Evolutionary conservation across 2,329 filamentous ascomycete species (phyloP), one percentile per base, ranked within the genome.

Genomic region (Hypoxylon sp.): DNA sequence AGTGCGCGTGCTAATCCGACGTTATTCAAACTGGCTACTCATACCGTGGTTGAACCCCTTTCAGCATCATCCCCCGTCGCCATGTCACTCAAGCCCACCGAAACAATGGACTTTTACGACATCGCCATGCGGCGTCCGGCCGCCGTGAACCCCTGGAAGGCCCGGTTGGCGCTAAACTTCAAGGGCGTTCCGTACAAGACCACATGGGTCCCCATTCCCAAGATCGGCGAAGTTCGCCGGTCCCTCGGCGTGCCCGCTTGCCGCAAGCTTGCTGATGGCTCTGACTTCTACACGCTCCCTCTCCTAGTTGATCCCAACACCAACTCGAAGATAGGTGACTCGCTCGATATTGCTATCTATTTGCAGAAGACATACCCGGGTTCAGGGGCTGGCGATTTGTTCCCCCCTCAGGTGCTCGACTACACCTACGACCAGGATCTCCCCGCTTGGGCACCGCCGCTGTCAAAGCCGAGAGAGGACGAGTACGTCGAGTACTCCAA

Each of bases 261-360:
- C 8, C 87, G 89, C 73, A 86, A 85, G 61, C 84, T 86, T 60
- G 82, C 81, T 66, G 85, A 90, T 71, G 88, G 88, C 51, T 80
- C 77, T 27, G 85, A 88, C 73, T 91, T 83, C 79, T 83, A 82
- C 76, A 91, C 89, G 1, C 82, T 91, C 0, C 89, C 89, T 1
- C 81, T 90, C 46, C 74, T 91, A 20, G 72, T 79, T 0, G 86
- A 90, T 53, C 76, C 80, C 0, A 64, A 72, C 27, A 85, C 83
- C 0, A 74, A 74, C 3, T 65, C 77, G 0, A 57, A 80, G 0
- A 57, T 90, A 1, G 89, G 89, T 3, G 89, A 91, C 77, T 88
- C 88, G 1, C 89, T 90, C 72, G 89, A 91, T 51, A 91, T 91
- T 66, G 89, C 89, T 4, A 78, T 84, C 17, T 86, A 90, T 70